A percentile compares a stretch with the other conserved stretches of the same genome.
Evolutionary conservation across 371 early-diverging fungal genomes (phyloP).

Genomic region (Batkoa obscura): DNA sequence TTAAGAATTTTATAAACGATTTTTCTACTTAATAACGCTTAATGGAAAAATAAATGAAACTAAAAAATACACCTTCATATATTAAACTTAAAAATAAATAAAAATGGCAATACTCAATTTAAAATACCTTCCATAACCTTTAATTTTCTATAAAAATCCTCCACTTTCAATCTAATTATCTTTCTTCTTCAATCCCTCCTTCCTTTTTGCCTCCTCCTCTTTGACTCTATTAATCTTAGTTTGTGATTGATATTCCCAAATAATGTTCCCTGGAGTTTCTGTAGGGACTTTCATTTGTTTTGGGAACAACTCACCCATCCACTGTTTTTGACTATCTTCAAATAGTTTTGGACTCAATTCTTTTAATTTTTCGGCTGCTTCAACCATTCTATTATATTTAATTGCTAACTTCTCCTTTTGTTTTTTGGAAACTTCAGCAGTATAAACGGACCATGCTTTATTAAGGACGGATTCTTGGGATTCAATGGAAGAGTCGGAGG

Average conservation of each 20-base stretch:
- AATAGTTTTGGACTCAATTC: constrained; percentile 36
- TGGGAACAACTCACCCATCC: constrained; percentile 7
- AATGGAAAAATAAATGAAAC: too few relatives aligned
- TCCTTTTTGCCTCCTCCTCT: background rate
- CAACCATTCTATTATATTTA: constrained; percentile 48
- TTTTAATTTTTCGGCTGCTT: constrained; percentile 49
- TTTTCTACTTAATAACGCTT: too few relatives aligned
- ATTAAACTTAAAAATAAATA: too few relatives aligned
- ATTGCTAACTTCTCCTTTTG: constrained; percentile 33
- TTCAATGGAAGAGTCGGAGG: constrained; percentile 7
- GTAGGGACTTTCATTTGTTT: constrained; percentile 11
- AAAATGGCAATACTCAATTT: too few relatives aligned
- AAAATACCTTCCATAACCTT: too few relatives aligned
- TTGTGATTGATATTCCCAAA: constrained; percentile 3
- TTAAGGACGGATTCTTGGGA: constrained; percentile 54
- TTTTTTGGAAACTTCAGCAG: constrained; percentile 30
- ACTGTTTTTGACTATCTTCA: constrained; percentile 27
- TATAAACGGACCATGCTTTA: constrained; percentile 48
- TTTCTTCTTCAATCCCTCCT: too few relatives aligned
- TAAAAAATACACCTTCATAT: too few relatives aligned
- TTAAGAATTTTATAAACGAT: too few relatives aligned
- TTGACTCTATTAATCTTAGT: background rate
- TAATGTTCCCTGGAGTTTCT: constrained; percentile 7
- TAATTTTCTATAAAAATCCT: too few relatives aligned
- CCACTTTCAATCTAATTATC: too few relatives aligned